Conservation (phyloP, 2,329 filamentous ascomycete genomes). For the Aaosphaeria pasadenensis region DNA sequence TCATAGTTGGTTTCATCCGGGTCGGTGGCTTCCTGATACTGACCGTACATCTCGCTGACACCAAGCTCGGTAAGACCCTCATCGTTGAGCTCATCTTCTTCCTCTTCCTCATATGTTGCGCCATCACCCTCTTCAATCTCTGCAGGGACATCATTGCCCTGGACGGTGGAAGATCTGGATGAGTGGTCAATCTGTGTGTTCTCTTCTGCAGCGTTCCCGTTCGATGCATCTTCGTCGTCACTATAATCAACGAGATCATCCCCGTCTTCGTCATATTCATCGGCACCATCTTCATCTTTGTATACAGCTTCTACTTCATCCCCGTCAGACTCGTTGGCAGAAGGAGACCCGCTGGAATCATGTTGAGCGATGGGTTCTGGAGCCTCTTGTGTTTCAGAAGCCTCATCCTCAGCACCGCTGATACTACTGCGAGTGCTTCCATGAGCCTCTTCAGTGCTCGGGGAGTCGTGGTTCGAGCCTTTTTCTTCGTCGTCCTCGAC, state of each 20-base stretch:
- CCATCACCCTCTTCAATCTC: background rate
- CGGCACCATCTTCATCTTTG: conserved; percentile 1
- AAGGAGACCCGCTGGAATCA: background rate
- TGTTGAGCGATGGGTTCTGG: too few relatives aligned
- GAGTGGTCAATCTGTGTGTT: conserved; percentile 8
- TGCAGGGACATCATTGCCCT: conserved; percentile 21
- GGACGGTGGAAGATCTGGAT: conserved; percentile 31
- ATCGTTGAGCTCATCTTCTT: too few relatives aligned
- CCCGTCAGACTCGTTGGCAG: background rate
- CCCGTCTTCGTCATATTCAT: conserved; percentile 9
- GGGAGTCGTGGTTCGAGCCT: too few relatives aligned
- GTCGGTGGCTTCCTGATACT: background rate
- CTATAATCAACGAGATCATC: conserved; percentile 51
- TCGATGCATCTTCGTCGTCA: conserved; percentile 40
- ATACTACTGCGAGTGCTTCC: too few relatives aligned
- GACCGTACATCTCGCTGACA: too few relatives aligned
- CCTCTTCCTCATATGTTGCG: background rate
- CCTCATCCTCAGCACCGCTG: too few relatives aligned
- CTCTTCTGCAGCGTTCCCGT: too few relatives aligned
- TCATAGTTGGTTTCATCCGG: background rate
- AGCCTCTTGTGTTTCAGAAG: too few relatives aligned
- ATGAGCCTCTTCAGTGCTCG: background rate
- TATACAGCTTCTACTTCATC: background rate
- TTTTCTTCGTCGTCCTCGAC: conserved; percentile 2
- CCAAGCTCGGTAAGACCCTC: too few relatives aligned